Evolutionary conservation across 768 basidiomycete species (phyloP).

Genomic region (Cystofilobasidium macerans): DNA sequence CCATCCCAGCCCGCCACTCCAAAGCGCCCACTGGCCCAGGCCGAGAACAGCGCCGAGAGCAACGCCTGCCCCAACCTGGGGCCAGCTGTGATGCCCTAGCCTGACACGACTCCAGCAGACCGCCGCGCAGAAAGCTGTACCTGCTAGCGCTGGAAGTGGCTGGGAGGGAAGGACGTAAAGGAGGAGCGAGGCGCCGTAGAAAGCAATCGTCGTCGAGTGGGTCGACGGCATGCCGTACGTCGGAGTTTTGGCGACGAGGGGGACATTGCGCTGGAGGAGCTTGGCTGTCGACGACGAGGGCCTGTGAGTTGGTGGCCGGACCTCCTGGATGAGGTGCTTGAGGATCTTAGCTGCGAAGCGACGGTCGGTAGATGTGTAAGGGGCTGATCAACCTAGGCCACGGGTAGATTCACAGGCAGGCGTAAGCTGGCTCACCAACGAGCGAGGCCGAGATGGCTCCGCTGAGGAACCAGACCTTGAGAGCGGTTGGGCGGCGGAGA

Average conservation of each 20-base stretch:
- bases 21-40: not conserved
- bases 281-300: conserved; percentile 6
- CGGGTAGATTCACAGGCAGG: not conserved
- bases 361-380: not conserved
- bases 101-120: conserved; percentile 12
- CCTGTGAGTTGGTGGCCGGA: conserved; percentile 36
- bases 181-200: conserved; percentile 38
- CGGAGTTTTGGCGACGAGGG: conserved; percentile 28
- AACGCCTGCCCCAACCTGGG: conserved; percentile 15
- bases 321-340: conserved; percentile 37
- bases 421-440: not conserved
- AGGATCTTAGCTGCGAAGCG: conserved; percentile 38
- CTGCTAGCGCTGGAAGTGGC: conserved; percentile 11
- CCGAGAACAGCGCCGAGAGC: not conserved
- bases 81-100: conserved; percentile 13
- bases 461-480: conserved; percentile 5
- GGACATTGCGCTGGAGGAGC: not conserved
- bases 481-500: not conserved
- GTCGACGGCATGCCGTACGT: conserved; percentile 45
- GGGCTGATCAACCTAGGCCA: not conserved
- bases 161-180: conserved; percentile 30
- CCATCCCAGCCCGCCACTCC: conserved; percentile 3
- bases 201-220: conserved; percentile 41
- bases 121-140: not conserved
- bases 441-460: not conserved